Evolutionary conservation across 495 filamentous ascomycete species (phyloP).

Genomic region (Aspergillus baeticus): DNA sequence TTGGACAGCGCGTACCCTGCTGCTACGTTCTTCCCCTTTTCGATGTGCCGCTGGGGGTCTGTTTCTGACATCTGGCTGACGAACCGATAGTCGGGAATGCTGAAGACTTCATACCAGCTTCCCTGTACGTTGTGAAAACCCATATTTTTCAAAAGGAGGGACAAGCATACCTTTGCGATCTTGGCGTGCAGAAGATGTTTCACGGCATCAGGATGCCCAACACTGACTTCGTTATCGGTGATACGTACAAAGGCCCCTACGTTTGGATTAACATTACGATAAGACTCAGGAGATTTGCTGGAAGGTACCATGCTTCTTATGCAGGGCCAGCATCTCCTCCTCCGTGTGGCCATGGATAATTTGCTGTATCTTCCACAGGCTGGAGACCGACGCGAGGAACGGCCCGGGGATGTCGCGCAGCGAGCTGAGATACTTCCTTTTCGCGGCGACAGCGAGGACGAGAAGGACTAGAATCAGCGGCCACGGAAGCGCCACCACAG

Average conservation of each 20-base stretch:
- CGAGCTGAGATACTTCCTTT: conserved; percentile 22
- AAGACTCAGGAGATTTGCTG: no score
- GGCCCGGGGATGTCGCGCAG: conserved; percentile 41
- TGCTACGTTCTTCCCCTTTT: conserved; percentile 33
- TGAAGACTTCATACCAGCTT: conserved; percentile 32
- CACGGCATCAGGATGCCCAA: conserved; percentile 45
- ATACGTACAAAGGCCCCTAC: conserved; percentile 47
- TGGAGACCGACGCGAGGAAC: conserved; percentile 38
- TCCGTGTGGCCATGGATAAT: conserved; percentile 40
- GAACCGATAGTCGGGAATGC: conserved; percentile 39
- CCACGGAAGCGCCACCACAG: no score
- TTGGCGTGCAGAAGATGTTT: conserved; percentile 27
- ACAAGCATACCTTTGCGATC: conserved; percentile 23
- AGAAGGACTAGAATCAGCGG: no score
- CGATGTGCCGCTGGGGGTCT: conserved; percentile 31
- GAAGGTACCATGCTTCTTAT: conserved; percentile 40
- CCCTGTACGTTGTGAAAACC: conserved; percentile 21
- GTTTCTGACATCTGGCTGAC: conserved; percentile 44
- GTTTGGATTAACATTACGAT: no score
- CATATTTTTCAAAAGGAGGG: no score
- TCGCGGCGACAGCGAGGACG: neutral
- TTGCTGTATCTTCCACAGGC: conserved; percentile 39
- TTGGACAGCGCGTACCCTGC: conserved; percentile 39
- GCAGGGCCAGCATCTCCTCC: conserved; percentile 29
- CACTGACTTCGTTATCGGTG: conserved; percentile 46